Conservation (phyloP, 805 yeast species). For the Cyberlindnera euphorbiae region DNA sequence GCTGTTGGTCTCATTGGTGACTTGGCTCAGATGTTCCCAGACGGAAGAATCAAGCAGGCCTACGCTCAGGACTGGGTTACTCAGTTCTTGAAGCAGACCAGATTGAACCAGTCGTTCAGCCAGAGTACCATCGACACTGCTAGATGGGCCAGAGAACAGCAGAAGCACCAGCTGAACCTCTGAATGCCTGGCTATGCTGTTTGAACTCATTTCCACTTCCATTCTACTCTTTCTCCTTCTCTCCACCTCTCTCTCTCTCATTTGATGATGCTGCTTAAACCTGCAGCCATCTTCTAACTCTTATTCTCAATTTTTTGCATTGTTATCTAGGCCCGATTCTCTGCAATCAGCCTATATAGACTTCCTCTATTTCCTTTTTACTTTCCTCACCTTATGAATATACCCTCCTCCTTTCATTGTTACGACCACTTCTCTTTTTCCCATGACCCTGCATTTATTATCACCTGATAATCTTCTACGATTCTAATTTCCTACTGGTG, state of each 20-base stretch:
- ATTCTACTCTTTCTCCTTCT: slow-evolving; percentile 2
- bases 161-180: slow-evolving; percentile 20
- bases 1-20: slow-evolving; percentile 93
- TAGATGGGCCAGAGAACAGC: slow-evolving; percentile 90
- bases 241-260: slow-evolving; percentile 3
- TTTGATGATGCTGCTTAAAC: no score
- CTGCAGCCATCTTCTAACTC: no score
- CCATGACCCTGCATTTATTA: not conserved
- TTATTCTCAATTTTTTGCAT: no score
- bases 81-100: slow-evolving; percentile 67
- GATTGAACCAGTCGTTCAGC: slow-evolving; percentile 56
- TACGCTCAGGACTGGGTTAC: slow-evolving; percentile 77
- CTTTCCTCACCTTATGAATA: slow-evolving; percentile 8
- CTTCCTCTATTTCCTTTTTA: slow-evolving; percentile 10
- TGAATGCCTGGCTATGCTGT: slow-evolving; percentile 1
- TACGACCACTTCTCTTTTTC: not conserved
- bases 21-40: slow-evolving; percentile 78
- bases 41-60: slow-evolving; percentile 64
- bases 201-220: slow-evolving; percentile 6
- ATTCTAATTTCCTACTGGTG: no score
- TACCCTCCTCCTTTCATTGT: slow-evolving; percentile 8
- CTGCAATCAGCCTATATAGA: no score
- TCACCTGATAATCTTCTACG: not conserved
- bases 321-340: not conserved
- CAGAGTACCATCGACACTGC: slow-evolving; percentile 84